Base-by-base conservation (phyloP, 331 rosid species). In the Malus hybrid region DNA sequence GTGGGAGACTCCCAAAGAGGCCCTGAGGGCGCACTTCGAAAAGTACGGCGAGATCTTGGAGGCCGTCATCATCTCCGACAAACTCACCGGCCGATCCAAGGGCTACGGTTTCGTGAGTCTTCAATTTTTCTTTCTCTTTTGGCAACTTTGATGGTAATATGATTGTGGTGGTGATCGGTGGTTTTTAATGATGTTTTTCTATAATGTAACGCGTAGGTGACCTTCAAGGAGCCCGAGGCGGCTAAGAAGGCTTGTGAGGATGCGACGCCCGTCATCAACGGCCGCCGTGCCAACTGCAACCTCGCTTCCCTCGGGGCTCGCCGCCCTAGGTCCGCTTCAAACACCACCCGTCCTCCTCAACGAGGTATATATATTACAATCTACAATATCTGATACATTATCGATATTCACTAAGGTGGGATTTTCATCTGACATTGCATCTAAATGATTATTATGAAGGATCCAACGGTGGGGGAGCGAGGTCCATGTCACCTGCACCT, bases 221-320 rank as follows among this genome's bases (percentile, higher is more conserved):
- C 97, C 0, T 92, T 92, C 73, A 90, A 86, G 86, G 91, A 90
- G 53, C 79, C 91, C 12, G 97, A 90, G 57, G 90, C 93, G 15
- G 96, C 97, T 0, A 92, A 90, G 88, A 90, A 86, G 81, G 96
- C 96, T 58, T 92, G 96, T 22, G 96, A 87, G 80, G 97, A 92
- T 1, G 75, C 93, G 6, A 44, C 85, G 64, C 89, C 91, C 46
- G 69, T 88, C 78, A 92, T 92, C 87, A 92, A 92, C 63, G 90
- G 94, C 33, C 92, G 97, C 71, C 79, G 89, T 32, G 97, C 97
- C 70, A 92, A 92, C 84, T 92, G 96, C 72, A 92, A 92, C 78
- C 83, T 92, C 18, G 96, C 97, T 77, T 88, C 88, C 6, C 88
- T 90, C 0, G 96, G 97, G 8, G 96, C 97, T 2, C 91, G 96